phyloP scores from a whole-genome alignment of 192 early-diverging fungal genomes.

The Powellomyces hirtus region DNA sequence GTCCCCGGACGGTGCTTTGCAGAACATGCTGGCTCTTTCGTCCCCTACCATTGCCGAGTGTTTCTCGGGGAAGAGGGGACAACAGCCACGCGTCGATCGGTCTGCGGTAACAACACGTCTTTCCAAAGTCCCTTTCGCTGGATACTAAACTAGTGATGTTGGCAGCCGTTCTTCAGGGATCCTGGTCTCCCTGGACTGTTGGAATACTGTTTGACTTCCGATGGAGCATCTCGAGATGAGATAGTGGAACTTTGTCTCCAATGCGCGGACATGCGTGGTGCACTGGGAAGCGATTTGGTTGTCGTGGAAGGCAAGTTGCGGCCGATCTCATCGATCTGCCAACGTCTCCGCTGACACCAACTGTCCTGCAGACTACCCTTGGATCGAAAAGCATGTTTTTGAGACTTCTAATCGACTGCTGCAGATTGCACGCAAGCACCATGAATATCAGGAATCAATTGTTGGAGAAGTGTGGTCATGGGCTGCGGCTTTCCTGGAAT shows the following conservation, averaged over 20 bases:
- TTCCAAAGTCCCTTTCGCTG: too few relatives aligned
- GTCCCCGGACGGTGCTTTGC: not conserved
- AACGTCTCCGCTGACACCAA: too few relatives aligned
- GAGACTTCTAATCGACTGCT: constrained; percentile 14
- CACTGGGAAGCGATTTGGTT: not conserved
- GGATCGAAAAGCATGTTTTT: constrained; percentile 1
- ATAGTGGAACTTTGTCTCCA: constrained; percentile 11
- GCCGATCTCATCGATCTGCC: too few relatives aligned
- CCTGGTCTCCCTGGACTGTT: constrained; percentile 1
- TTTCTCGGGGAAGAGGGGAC: not conserved
- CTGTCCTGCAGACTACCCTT: constrained; percentile 1
- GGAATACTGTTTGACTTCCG: constrained; percentile 1
- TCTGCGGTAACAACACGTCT: too few relatives aligned
- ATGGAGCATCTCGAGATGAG: constrained; percentile 1
- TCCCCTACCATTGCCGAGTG: constrained; percentile 10
- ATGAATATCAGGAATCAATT: not conserved
- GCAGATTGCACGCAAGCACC: not conserved
- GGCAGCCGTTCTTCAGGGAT: constrained; percentile 10
- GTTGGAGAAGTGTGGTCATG: constrained; percentile 10
- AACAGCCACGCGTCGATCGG: constrained; percentile 11
- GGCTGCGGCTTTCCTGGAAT: not conserved
- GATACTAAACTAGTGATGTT: not conserved
- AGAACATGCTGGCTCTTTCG: not conserved
- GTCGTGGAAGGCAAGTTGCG: too few relatives aligned
- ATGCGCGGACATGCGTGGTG: not conserved